phyloP scores from a whole-genome alignment of 257 asterid genomes.

The Plantago elongata region DNA sequence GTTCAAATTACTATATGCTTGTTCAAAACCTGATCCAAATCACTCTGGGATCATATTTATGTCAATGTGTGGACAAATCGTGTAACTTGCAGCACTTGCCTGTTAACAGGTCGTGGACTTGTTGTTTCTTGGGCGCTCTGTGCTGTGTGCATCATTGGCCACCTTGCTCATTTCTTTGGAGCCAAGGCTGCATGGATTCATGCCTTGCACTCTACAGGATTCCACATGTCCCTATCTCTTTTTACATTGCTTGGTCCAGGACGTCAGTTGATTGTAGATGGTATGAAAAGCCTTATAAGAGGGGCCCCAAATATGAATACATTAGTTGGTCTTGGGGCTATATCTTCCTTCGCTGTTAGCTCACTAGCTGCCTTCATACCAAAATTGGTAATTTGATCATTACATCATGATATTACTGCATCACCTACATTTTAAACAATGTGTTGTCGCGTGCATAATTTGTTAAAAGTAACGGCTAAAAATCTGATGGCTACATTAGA shows the following conservation, averaged over 20 bases:
- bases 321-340: slow-evolving; percentile 97
- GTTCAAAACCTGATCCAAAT: slow-evolving; percentile 4
- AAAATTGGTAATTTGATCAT: slow-evolving; percentile 58
- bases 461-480: too few relatives aligned
- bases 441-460: too few relatives aligned
- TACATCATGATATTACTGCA: neutral
- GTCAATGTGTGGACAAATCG: slow-evolving; percentile 18
- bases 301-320: slow-evolving; percentile 99
- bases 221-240: slow-evolving; percentile 79
- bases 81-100: slow-evolving; percentile 19
- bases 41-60: slow-evolving; percentile 5
- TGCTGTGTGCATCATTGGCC: slow-evolving; percentile 87
- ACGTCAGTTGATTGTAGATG: slow-evolving; percentile 81
- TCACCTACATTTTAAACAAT: too few relatives aligned
- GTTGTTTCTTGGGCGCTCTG: slow-evolving; percentile 94
- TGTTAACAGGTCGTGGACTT: slow-evolving; percentile 90
- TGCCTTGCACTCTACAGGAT: slow-evolving; percentile 89
- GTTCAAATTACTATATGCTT: slow-evolving; percentile 13
- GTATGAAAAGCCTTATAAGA: slow-evolving; percentile 75
- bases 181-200: slow-evolving; percentile 92
- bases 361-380: slow-evolving; percentile 86
- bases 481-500: neutral
- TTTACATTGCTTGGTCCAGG: slow-evolving; percentile 95
- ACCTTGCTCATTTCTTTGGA: slow-evolving; percentile 88
- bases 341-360: slow-evolving; percentile 97